Conservation (phyloP, 257 asterid genomes). For the Nemophila menziesii region DNA sequence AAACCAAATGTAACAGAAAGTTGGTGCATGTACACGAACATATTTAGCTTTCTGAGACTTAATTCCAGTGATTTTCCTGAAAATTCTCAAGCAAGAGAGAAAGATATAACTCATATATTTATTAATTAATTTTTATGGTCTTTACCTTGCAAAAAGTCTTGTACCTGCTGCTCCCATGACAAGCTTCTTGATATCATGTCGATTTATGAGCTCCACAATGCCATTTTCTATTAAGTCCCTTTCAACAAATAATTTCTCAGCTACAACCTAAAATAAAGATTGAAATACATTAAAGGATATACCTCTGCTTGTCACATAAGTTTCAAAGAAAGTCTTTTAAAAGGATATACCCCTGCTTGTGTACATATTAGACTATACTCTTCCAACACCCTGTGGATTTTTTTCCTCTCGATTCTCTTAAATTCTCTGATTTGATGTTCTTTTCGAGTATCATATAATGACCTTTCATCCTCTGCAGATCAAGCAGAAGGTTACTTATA, state of each 20-base stretch:
- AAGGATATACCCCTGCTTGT: conserved; percentile 2
- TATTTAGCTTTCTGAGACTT: conserved; percentile 74
- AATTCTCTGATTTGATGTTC: conserved; percentile 1
- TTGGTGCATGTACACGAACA: conserved; percentile 56
- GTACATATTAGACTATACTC: neutral
- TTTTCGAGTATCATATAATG: neutral
- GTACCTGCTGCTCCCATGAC: neutral
- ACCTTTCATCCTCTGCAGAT: neutral
- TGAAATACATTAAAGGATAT: no score
- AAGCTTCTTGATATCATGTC: conserved; percentile 1
- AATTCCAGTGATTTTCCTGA: conserved; percentile 70
- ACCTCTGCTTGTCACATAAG: no score
- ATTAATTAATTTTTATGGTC: neutral
- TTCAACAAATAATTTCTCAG: neutral
- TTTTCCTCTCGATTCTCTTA: neutral
- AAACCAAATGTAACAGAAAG: conserved; percentile 70
- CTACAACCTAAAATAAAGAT: neutral
- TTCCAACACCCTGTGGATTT: neutral
- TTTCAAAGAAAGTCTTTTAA: neutral
- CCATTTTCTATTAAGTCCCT: neutral
- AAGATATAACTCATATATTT: neutral
- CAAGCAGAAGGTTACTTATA: neutral
- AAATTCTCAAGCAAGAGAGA: no score
- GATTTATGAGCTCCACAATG: neutral
- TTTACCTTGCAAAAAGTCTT: no score